These are phyloP conservation scores for Amanita bisporigera DNA, from an alignment of 1,284 basidiomycete species.

Conservation along the genomic window DNA sequence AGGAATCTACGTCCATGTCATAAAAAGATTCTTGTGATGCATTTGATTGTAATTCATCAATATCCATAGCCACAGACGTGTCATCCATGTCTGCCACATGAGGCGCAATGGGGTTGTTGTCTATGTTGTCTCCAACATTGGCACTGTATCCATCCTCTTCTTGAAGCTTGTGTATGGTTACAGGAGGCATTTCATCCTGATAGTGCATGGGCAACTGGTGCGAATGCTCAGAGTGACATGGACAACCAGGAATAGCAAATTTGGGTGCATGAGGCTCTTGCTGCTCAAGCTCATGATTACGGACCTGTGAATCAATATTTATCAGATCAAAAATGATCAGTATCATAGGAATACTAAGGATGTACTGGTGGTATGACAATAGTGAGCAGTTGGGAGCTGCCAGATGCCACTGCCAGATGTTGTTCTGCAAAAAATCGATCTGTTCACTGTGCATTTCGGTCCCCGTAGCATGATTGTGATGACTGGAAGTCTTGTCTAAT, in stretches of 20 bases:
- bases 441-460: too few species aligned
- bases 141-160: not conserved
- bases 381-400: too few species aligned
- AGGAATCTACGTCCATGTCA: not conserved
- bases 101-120: too few species aligned
- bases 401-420: too few species aligned
- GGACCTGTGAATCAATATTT: not conserved
- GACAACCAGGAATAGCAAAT: not conserved
- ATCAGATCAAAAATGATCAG: not conserved
- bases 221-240: not conserved
- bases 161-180: not conserved
- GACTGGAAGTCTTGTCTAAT: too few species aligned
- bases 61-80: not conserved
- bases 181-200: constrained; percentile 1
- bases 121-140: too few species aligned
- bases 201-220: not conserved
- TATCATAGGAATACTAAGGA: too few species aligned
- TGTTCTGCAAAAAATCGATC: too few species aligned
- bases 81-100: too few species aligned
- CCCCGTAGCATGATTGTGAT: too few species aligned
- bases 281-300: not conserved
- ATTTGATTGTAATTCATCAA: not conserved
- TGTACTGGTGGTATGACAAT: too few species aligned
- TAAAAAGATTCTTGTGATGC: not conserved
- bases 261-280: not conserved